Evolutionary conservation across 305 asterid genomes (phyloP), one percentile per base, ranked within the genome.

Genomic region (Fraxinus velutina): DNA sequence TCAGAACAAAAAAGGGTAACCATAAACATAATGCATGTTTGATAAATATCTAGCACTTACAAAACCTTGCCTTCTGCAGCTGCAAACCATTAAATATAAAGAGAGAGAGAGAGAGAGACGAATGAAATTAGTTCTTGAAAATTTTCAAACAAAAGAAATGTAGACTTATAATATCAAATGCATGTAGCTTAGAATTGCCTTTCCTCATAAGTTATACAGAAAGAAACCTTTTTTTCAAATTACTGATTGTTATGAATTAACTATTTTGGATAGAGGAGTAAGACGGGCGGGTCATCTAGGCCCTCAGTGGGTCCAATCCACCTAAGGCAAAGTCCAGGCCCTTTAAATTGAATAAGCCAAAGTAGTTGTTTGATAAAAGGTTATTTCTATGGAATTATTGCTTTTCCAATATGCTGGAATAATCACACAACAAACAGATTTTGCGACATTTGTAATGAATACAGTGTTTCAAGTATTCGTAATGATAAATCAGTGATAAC

Each of bases 191-290:
- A 50, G 62, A 82, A 44, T 79, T 9, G 66, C 73, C 74, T 62
- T 79, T 55, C 36, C 82, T 76, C 62, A 76, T 27, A 79, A 32
- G 82, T 78, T 81, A 47, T 52, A 75, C 42, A 78, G 50, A 74
- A 52, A 33, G 66, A 17, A 77, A 72, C 64, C 64, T 21, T 57
- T 13, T 47, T 50, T 68, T 39, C 78, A 34, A 71, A 39, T 60
- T 30, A 44, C 32, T 24, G 75, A 37, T 36, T 66, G 6, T 57
- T 60, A 55, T 37, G 37, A 57, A 68, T 6, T n/a, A 30, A 64
- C 32, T 44, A 57, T 55, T 42, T 33, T 21, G 60, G 36, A 78
- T 73, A 52, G 15, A 82, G 3, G 9, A 36, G 60, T 15, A 50
- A 50, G 60, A 15, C 2, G 5, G 60, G 60, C 6, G 7, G 21